These are phyloP conservation scores for Penicillium concentricum DNA, from an alignment of 2,329 filamentous ascomycete species.

Conservation along the genomic window DNA sequence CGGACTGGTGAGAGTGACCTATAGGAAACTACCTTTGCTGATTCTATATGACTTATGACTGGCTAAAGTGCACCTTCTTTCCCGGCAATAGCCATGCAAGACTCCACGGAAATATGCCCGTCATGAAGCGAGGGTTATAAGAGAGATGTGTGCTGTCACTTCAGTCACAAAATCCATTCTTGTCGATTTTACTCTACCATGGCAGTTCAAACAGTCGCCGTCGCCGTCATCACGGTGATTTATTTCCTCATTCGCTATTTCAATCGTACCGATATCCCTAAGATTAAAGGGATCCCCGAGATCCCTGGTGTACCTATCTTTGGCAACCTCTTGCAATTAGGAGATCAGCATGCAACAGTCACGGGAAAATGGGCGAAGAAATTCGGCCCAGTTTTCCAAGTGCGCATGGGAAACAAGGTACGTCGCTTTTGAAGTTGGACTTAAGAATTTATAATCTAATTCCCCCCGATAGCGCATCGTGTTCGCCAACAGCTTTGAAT, in stretches of 20 bases:
- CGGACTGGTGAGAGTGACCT: neutral
- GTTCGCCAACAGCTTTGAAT: constrained; percentile 75
- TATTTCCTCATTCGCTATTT: constrained; percentile 45
- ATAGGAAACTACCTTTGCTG: neutral
- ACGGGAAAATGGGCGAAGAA: constrained; percentile 58
- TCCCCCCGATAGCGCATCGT: constrained; percentile 58
- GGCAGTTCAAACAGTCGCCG: constrained; percentile 31
- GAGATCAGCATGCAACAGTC: constrained; percentile 56
- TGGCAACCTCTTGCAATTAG: constrained; percentile 62
- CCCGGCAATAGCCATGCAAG: neutral
- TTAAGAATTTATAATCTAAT: neutral
- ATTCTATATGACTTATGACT: neutral
- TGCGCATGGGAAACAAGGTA: constrained; percentile 67
- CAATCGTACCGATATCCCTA: constrained; percentile 56
- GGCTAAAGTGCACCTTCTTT: neutral
- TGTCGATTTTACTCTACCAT: constrained; percentile 15
- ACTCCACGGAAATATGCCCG: constrained; percentile 6
- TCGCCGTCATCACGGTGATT: constrained; percentile 37
- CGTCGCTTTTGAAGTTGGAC: neutral
- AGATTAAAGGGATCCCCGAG: constrained; percentile 62
- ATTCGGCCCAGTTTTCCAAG: constrained; percentile 65
- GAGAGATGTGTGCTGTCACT: constrained; percentile 6
- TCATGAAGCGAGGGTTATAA: constrained; percentile 7
- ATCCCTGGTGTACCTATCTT: constrained; percentile 63
- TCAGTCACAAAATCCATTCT: neutral